Percentiles rank a stretch among this genome's conserved stretches.
Conservation (phyloP, 2,329 filamentous ascomycete genomes). For the Colletotrichum neosansevieriae region DNA sequence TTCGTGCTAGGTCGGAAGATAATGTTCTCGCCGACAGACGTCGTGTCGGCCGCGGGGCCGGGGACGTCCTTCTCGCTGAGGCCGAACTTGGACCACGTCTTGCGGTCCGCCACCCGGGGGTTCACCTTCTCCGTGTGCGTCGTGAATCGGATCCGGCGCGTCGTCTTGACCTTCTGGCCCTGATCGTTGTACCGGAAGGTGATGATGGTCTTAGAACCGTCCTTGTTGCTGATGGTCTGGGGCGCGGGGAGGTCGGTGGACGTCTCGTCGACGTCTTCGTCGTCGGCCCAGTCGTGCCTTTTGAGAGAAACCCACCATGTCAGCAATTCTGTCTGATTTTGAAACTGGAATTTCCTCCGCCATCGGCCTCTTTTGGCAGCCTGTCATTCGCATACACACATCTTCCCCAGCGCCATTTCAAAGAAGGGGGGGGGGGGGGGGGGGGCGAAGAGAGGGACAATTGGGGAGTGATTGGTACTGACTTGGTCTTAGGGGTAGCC, state of each 20-base stretch:
- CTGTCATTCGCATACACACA: not conserved
- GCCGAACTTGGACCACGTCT: conserved; percentile 94
- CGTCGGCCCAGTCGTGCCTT: conserved; percentile 91
- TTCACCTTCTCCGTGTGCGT: conserved; percentile 94
- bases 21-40: conserved; percentile 96
- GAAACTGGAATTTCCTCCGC: not conserved
- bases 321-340: not conserved
- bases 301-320: not conserved
- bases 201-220: conserved; percentile 96
- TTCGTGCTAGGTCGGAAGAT: conserved; percentile 93
- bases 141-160: conserved; percentile 92
- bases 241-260: conserved; percentile 79
- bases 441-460: conserved; percentile 9
- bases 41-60: conserved; percentile 90
- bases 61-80: conserved; percentile 84
- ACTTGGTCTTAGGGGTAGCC: conserved; percentile 40
- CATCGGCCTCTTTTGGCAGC: not conserved
- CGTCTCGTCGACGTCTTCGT: conserved; percentile 87
- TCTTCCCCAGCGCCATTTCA: conserved; percentile 10
- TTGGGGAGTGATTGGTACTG: conserved; percentile 1
- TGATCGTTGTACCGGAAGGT: conserved; percentile 92
- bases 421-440: not conserved
- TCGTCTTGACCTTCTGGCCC: conserved; percentile 96
- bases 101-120: conserved; percentile 94
- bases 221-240: conserved; percentile 95